phyloP scores from a whole-genome alignment of 192 early-diverging fungal species.

The Rhizoclosmatium globosum region DNA sequence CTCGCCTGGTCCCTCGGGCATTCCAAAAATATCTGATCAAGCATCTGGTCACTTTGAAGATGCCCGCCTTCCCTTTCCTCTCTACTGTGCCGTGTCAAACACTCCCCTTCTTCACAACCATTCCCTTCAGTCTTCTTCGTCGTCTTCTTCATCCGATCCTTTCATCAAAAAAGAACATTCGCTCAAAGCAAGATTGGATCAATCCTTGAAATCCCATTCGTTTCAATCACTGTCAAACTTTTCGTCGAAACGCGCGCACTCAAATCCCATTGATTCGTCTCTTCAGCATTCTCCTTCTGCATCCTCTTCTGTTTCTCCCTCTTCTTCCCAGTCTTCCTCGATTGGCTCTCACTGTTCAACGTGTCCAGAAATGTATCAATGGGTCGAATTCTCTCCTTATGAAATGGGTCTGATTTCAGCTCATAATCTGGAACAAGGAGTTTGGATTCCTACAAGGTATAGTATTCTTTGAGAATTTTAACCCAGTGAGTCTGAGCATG shows the following conservation, averaged over 20 bases:
- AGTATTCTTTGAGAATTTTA: too few relatives aligned
- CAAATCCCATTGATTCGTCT: too few relatives aligned
- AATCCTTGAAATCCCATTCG: too few relatives aligned
- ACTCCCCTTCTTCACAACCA: too few relatives aligned
- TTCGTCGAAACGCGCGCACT: too few relatives aligned
- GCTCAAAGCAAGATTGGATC: too few relatives aligned
- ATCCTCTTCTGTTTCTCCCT: too few relatives aligned
- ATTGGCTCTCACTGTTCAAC: slow-evolving; percentile 12
- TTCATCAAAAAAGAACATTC: too few relatives aligned
- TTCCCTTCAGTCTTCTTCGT: not conserved
- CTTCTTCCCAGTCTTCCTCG: too few relatives aligned
- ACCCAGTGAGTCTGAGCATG: too few relatives aligned
- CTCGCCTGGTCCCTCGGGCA: not conserved
- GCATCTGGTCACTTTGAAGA: not conserved
- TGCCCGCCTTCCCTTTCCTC: slow-evolving; percentile 16
- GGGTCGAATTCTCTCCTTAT: slow-evolving; percentile 52
- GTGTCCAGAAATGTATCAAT: slow-evolving; percentile 40
- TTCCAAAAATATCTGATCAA: slow-evolving; percentile 27
- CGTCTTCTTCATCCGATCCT: not conserved
- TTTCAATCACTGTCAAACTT: too few relatives aligned
- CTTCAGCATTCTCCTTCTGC: too few relatives aligned
- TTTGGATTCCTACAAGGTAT: slow-evolving; percentile 48
- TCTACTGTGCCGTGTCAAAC: slow-evolving; percentile 40
- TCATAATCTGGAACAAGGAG: slow-evolving; percentile 3
- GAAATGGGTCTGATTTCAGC: slow-evolving; percentile 40